Conservation (phyloP, 176 grass and related monocot genomes). For the Eleusine coracana region DNA sequence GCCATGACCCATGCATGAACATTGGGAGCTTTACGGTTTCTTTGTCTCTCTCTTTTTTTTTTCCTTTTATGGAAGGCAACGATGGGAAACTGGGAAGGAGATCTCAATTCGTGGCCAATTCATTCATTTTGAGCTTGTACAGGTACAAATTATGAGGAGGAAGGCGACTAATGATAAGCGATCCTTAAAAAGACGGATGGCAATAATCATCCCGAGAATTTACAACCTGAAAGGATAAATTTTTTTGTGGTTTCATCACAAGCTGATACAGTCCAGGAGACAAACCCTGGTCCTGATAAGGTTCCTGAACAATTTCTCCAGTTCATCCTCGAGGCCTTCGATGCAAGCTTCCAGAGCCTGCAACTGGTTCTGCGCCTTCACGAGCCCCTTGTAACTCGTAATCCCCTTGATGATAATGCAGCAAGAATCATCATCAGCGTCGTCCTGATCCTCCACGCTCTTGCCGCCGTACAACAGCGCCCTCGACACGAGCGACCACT, state of each 20-base stretch:
- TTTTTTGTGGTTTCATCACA: background rate
- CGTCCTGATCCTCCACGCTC: background rate
- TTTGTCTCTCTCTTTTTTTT: background rate
- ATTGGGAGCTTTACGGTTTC: too few species aligned
- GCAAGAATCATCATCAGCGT: background rate
- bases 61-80: too few species aligned
- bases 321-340: constrained; percentile 3
- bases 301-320: constrained; percentile 26
- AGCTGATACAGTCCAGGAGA: constrained; percentile 10
- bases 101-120: too few species aligned
- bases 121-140: too few species aligned
- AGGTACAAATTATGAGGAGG: too few species aligned
- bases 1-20: too few species aligned
- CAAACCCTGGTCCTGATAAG: constrained; percentile 15
- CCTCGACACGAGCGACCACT: background rate
- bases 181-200: background rate
- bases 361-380: background rate
- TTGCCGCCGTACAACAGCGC: background rate
- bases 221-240: too few species aligned
- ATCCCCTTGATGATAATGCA: background rate
- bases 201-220: background rate
- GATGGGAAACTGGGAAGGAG: too few species aligned
- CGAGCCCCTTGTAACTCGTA: background rate
- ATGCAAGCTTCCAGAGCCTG: constrained; percentile 4
- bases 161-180: background rate